Percentiles rank a stretch among this genome's conserved stretches.
Evolutionary conservation across 192 early-diverging fungal genomes (phyloP).

Genomic region (Allomyces macrogynus): DNA sequence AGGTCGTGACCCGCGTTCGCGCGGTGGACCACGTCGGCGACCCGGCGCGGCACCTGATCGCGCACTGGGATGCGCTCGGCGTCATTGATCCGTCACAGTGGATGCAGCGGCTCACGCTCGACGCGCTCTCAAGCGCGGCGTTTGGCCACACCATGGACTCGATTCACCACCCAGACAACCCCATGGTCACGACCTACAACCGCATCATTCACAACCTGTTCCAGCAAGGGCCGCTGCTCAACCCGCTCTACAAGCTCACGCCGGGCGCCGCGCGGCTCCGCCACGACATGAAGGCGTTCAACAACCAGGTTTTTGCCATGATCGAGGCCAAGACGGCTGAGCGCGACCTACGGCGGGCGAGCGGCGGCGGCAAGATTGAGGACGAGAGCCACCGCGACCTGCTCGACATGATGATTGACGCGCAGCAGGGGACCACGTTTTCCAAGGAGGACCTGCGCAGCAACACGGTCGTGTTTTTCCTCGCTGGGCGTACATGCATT

Average conservation of each 20-base stretch:
- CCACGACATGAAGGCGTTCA: too few species aligned
- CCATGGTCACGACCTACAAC: too few species aligned
- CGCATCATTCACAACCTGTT: too few species aligned
- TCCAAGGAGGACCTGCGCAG: conserved; percentile 11
- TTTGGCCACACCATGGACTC: too few species aligned
- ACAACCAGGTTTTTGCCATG: conserved; percentile 13
- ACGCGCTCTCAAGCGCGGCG: too few species aligned
- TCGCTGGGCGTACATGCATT: conserved; percentile 15
- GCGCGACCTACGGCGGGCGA: conserved; percentile 1
- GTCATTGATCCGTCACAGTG: too few species aligned
- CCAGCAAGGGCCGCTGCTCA: too few species aligned
- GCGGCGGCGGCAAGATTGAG: background rate
- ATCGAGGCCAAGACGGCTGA: conserved; percentile 16
- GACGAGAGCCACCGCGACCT: conserved; percentile 2
- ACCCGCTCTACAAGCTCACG: conserved; percentile 19
- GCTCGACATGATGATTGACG: conserved; percentile 13
- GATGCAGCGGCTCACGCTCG: too few species aligned
- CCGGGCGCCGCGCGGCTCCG: too few species aligned
- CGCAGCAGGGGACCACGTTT: background rate
- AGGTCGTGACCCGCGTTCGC: conserved; percentile 1
- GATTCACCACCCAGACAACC: too few species aligned
- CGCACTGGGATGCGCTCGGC: too few species aligned
- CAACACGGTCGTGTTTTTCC: conserved; percentile 28
- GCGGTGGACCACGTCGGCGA: background rate
- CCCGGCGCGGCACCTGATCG: too few species aligned